Conservation (phyloP, 768 basidiomycete genomes). For the Boletales sp. region DNA sequence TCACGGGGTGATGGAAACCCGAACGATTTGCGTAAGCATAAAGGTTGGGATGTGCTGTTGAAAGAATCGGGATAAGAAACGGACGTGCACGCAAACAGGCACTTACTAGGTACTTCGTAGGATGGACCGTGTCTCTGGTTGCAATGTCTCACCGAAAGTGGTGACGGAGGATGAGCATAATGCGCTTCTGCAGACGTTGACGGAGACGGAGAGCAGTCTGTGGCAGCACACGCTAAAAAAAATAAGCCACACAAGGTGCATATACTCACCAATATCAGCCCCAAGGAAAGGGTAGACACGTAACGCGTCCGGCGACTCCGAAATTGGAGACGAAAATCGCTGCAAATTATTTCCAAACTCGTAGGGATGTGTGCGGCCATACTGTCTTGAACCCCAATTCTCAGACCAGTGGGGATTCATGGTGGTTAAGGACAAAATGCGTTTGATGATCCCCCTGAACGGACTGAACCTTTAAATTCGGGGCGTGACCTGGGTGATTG, state of each 20-base stretch:
- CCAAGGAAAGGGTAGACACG: conserved; percentile 6
- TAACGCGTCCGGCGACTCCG: conserved; percentile 4
- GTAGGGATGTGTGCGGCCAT: neutral
- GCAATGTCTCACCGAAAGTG: conserved; percentile 1
- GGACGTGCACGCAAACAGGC: neutral
- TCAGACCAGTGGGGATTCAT: conserved; percentile 13
- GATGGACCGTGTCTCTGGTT: neutral
- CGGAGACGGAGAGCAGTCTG: conserved; percentile 36
- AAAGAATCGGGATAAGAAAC: neutral
- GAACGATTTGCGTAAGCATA: neutral
- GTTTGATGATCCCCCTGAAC: neutral
- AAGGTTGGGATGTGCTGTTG: conserved; percentile 4
- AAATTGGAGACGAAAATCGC: conserved; percentile 4
- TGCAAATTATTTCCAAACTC: neutral
- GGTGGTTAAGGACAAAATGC: conserved; percentile 8
- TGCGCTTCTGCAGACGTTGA: conserved; percentile 20
- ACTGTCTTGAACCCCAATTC: neutral
- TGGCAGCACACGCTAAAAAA: conserved; percentile 21
- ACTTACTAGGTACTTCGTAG: conserved; percentile 3
- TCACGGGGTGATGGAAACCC: neutral
- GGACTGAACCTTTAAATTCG: no score
- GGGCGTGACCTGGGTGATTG: conserved; percentile 13
- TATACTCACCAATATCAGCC: conserved; percentile 24
- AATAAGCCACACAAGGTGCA: conserved; percentile 8
- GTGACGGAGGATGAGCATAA: conserved; percentile 1